Evolutionary conservation across 1,284 basidiomycete genomes (phyloP), one percentile per base, ranked within the genome.

Genomic region (Cystobasidium pallidum): DNA sequence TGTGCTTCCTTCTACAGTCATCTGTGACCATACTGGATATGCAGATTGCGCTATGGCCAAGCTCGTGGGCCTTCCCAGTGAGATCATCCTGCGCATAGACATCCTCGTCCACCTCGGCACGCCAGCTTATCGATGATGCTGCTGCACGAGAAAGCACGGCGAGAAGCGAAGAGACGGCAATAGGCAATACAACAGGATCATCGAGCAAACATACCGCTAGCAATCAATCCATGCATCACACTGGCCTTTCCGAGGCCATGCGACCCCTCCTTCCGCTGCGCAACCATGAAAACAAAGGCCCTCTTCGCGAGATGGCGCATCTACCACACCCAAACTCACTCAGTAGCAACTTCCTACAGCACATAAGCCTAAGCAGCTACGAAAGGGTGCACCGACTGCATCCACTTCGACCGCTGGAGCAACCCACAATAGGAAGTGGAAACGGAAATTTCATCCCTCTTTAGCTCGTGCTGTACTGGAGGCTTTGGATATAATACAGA

Each of bases 391-490:
- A 17, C 41, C 58, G 11, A 43, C 2, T 26, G 39, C 36, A 61
- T 61, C 58, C 30, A 24, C 43, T 52, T 32, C 43, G 1, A 32
- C 43, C 11, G 62, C n/a, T n/a, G n/a, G n/a, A n/a, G n/a, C 66
- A 17, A 21, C 17, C 4, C 64, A 54, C 4, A 45, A 64, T 43
- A 64, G 59, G 59, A 71, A 64, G 34, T 26, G 21, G 49, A 71
- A 71, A 39, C 68, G 68, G 68, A 71, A 71, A 55, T 61, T 45
- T 39, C 51, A 36, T 39, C 41, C 51, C 15, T 63, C 26, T 30
- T 71, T 32, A 63, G 47, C 17, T 71, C 68, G 11, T 71, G 68
- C 49, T 54, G 63, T n/a, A 62, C 68, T 13, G 59, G 57, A 13
- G 24, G 34, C 13, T 41, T 55, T 1, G 54, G 54, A 26, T 55